A percentile compares a stretch with the other conserved stretches of the same genome.
These are phyloP conservation scores for Paramecium sexaurelia DNA, from an alignment of 73 alveolate genomes.

Conservation along the genomic window DNA sequence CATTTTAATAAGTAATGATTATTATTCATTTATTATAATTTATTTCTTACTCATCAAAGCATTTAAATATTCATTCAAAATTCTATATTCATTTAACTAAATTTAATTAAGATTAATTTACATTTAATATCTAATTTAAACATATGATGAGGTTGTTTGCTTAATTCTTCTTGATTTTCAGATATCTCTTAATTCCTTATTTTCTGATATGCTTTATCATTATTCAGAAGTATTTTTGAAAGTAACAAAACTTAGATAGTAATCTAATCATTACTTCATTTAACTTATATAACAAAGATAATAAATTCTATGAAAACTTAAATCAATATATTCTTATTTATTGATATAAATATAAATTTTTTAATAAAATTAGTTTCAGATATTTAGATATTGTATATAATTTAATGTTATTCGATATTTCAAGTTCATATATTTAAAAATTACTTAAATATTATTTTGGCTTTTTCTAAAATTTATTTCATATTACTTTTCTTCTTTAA, in stretches of 20 bases:
- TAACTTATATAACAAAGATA: background rate
- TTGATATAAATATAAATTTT: too few relatives aligned
- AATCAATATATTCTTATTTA: background rate
- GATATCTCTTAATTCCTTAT: background rate
- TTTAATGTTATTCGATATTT: background rate
- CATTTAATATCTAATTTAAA: background rate
- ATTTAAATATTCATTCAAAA: background rate
- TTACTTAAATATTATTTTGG: background rate
- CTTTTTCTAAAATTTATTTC: background rate
- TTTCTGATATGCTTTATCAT: background rate
- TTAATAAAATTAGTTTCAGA: background rate
- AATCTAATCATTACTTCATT: background rate
- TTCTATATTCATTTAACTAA: background rate
- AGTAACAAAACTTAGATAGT: background rate
- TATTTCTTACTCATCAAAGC: constrained; percentile 28
- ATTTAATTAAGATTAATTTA: background rate
- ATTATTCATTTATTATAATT: background rate
- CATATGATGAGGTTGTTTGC: background rate
- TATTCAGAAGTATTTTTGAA: background rate
- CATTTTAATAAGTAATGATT: constrained; percentile 24
- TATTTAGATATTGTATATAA: background rate
- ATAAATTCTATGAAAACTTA: background rate
- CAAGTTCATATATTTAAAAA: background rate
- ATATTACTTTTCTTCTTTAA: background rate
- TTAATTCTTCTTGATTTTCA: background rate